Evolutionary conservation across 345 rosid species (phyloP), one percentile per base, ranked within the genome.

Genomic region (Lumnitzera littorea): DNA sequence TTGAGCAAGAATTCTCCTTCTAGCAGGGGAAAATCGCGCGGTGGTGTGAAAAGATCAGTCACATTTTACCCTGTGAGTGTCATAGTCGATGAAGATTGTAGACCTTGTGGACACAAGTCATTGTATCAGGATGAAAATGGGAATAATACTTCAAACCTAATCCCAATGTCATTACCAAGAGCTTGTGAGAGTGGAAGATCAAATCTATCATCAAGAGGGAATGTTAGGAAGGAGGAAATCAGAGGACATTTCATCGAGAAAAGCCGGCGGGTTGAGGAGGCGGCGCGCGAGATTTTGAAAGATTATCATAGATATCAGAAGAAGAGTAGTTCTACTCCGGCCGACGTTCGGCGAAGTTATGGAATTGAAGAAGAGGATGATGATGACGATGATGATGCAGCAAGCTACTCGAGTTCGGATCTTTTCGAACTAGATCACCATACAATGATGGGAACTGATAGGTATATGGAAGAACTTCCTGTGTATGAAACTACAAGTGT

Each of bases 61-160:
- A 59, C 80, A 41, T 94, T 90, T 62, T 81, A 72, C 69, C 95
- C 96, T 0, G 88, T 84, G 7, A 87, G 84, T 51, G 78, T 83
- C 11, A 76, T 79, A n/a, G 89, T 77, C 1, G 86, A 76, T 15
- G 86, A 84, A 69, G 86, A 86, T 16, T 64, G 74, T 58, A 67
- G 74, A 58, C 90, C 88, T 2, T 70, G 79, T 10, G 84, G 86
- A 0, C 82, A 80, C 20, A 84, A 76, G 67, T 27, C 66, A 3
- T 25, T 86, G 43, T 24, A 56, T 48, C 64, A 57, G 46, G 70
- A 72, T 50, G 69, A 67, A 1, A 58, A 64, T 2, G 56, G 43
- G 62, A 62, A 31, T 31, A 15, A 50, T 51, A 64, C 17, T 12
- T 51, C 68, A 10, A 58, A 62, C 50, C 15, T 58, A 43, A 70